These are phyloP conservation scores for Crithidia acanthocephali DNA, from an alignment of 208 protist species.

Conservation along the genomic window DNA sequence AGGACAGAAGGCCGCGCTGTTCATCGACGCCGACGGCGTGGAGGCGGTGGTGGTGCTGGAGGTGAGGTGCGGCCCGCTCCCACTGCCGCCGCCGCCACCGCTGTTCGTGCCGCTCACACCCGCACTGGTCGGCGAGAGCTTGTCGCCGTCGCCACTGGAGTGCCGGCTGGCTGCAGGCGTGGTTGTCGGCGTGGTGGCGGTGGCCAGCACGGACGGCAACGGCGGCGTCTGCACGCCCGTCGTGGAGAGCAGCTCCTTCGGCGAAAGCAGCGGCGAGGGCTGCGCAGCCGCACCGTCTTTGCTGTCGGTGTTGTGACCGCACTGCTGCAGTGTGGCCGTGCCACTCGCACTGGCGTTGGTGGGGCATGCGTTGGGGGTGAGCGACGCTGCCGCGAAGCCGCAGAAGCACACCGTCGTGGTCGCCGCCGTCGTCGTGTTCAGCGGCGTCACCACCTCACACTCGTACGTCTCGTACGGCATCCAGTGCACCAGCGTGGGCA, in stretches of 20 bases:
- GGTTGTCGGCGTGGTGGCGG: neutral
- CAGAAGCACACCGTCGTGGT: slow-evolving; percentile 19
- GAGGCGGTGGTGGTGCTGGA: slow-evolving; percentile 16
- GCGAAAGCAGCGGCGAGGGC: neutral
- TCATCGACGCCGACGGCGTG: neutral
- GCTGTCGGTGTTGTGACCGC: neutral
- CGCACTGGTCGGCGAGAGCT: slow-evolving; percentile 4
- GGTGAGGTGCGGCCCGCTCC: slow-evolving; percentile 8
- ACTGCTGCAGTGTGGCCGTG: neutral
- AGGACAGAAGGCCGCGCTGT: slow-evolving; percentile 24
- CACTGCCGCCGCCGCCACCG: too few species aligned
- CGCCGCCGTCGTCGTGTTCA: neutral
- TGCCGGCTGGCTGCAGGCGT: neutral
- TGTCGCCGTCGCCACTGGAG: neutral
- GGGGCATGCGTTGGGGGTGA: neutral
- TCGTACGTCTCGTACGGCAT: slow-evolving; percentile 26
- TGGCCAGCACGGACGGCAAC: slow-evolving; percentile 9
- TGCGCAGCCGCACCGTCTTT: neutral
- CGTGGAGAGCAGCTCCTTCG: neutral
- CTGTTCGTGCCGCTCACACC: neutral
- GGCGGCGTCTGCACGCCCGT: slow-evolving; percentile 8
- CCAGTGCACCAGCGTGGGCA: slow-evolving; percentile 15
- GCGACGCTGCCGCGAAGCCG: neutral
- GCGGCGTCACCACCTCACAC: neutral
- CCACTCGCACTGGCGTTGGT: neutral